Base-by-base conservation (phyloP, 2,329 filamentous ascomycete species). In the Penicillium vulpinum region DNA sequence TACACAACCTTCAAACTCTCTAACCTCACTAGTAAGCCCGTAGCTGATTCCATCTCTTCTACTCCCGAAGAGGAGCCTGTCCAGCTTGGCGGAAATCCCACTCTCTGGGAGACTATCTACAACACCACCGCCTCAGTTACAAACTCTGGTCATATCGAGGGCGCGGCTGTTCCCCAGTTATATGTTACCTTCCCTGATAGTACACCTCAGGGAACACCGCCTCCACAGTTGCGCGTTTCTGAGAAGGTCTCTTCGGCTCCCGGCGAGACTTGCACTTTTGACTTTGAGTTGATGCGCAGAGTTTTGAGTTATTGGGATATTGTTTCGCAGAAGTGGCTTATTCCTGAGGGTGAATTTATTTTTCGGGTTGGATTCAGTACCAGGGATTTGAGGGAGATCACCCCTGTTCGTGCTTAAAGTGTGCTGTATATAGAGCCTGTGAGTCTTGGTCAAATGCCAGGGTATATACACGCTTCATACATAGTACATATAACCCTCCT, bases 91-190 rank as follows among this genome's bases (percentile, higher is more conserved):
- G 67, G 66, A 5, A 67, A 69, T 43, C 58, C 61, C 2, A 51
- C 57, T 11, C 62, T 68, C 21, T 69, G 63, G 60, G 62, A 67
- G 4, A 53, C 43, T 10, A 39, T 69, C 8, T 66, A 64, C 45
- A 58, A 59, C 3, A 55, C 64, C 21, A 84, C 84, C 0, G 88
- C 86, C 0, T 84, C 83, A 21, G 81, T 94, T 60, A 88, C 81
- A 62, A 95, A 95, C 80, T 90, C 84, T 2, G 91, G 91, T 46
- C 67, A 73, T 0, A 66, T 85, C 0, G 79, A 74, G 2, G 89
- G 89, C n/a, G 88, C 91, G 36, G 89, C 91, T 69, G 82, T 94
- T 1, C 81, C 87, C 0, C 90, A 94, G 79, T 51, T 70, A 3
- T 70, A 70, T 18, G 54, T 68, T 75, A 51, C 40, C 13, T 62